These are phyloP conservation scores for Hypoxylon cercidicola DNA, from an alignment of 495 filamentous ascomycete genomes.

Conservation along the genomic window DNA sequence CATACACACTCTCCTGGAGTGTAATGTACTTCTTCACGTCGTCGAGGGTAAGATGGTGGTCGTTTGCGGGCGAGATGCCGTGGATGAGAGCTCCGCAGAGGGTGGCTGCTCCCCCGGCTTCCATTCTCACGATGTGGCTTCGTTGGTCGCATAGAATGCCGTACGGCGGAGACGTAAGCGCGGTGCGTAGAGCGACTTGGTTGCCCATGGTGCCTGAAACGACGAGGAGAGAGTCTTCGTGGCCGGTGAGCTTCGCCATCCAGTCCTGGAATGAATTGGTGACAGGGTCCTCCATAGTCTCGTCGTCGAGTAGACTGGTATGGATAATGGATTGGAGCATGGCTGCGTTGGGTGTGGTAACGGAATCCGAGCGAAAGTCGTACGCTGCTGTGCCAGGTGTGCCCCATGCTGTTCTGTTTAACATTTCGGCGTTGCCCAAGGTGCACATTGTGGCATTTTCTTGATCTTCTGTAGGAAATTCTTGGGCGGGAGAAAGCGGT, in stretches of 20 bases:
- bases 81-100: constrained; percentile 70
- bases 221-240: constrained; percentile 73
- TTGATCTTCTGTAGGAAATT: no score
- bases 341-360: not conserved
- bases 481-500: no score
- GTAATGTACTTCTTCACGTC: constrained; percentile 70
- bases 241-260: constrained; percentile 68
- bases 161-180: constrained; percentile 67
- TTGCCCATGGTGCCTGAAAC: constrained; percentile 83
- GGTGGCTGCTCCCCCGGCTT: constrained; percentile 66
- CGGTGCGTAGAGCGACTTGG: constrained; percentile 68
- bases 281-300: constrained; percentile 75
- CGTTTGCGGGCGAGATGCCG: constrained; percentile 70
- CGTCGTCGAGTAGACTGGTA: constrained; percentile 72
- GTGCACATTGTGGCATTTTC: no score
- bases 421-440: no score
- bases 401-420: not conserved
- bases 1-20: constrained; percentile 62
- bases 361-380: not conserved
- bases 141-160: constrained; percentile 67
- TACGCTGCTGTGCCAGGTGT: not conserved
- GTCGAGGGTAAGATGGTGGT: constrained; percentile 76
- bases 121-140: constrained; percentile 65
- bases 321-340: constrained; percentile 70
- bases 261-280: constrained; percentile 70